Evolutionary conservation across 768 basidiomycete genomes (phyloP).

Genomic region (Pleurotus eryngii): DNA sequence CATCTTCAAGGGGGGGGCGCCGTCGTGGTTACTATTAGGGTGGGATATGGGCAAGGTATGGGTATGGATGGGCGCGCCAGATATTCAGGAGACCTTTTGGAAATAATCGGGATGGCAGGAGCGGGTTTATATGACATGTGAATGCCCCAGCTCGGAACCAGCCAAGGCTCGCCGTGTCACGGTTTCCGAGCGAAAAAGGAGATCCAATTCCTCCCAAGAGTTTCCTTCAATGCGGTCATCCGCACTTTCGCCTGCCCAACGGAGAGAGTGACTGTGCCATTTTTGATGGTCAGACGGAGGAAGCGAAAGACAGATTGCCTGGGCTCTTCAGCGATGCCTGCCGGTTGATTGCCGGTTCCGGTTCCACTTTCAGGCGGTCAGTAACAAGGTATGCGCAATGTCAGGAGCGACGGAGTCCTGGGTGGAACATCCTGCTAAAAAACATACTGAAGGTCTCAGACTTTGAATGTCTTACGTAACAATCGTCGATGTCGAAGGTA

Average conservation of each 20-base stretch:
- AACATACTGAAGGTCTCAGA: too few species aligned
- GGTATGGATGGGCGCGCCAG: not conserved
- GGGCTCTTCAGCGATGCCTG: too few species aligned
- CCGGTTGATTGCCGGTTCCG: too few species aligned
- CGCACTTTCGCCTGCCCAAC: conserved; percentile 6
- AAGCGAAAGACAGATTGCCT: not conserved
- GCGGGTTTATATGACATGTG: conserved; percentile 3
- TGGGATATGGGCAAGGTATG: not conserved
- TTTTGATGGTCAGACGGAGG: not conserved
- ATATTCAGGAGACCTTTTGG: not conserved
- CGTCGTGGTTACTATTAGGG: not conserved
- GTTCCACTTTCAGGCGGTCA: too few species aligned
- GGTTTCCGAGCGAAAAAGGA: too few species aligned
- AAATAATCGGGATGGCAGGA: conserved; percentile 4
- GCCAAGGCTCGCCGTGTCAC: conserved; percentile 8
- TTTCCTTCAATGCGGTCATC: not conserved
- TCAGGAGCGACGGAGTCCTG: too few species aligned
- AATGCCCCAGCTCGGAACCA: not conserved
- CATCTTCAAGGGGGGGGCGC: conserved; percentile 29
- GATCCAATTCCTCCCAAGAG: not conserved
- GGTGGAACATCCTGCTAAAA: too few species aligned
- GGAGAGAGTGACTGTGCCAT: not conserved
- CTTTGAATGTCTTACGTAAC: too few species aligned
- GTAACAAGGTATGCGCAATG: too few species aligned
- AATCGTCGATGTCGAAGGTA: too few species aligned